phyloP scores from a whole-genome alignment of 441 rosid species.

The Biscutella auriculata region DNA sequence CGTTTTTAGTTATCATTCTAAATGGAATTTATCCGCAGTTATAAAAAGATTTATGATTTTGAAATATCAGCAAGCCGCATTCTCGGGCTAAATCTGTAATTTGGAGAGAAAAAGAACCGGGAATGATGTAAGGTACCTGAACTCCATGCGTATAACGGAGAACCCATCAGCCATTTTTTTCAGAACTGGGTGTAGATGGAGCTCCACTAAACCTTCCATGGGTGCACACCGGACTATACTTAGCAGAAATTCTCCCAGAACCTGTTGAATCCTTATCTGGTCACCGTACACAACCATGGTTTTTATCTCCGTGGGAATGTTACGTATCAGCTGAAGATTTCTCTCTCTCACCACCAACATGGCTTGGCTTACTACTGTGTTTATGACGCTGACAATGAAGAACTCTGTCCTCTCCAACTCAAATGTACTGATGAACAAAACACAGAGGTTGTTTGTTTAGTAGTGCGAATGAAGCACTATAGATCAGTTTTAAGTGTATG shows the following conservation, averaged over 20 bases:
- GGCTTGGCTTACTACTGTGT: slow-evolving; percentile 86
- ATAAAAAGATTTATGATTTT: too few species aligned
- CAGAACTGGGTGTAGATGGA: slow-evolving; percentile 46
- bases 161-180: slow-evolving; percentile 49
- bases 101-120: too few species aligned
- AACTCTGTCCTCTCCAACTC: slow-evolving; percentile 69
- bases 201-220: slow-evolving; percentile 63
- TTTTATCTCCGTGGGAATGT: slow-evolving; percentile 76
- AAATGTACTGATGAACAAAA: slow-evolving; percentile 59
- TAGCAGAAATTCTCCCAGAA: slow-evolving; percentile 65
- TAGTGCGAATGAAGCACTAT: too few species aligned
- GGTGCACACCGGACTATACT: slow-evolving; percentile 66
- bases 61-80: too few species aligned
- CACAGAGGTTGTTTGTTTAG: too few species aligned
- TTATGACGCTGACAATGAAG: slow-evolving; percentile 58
- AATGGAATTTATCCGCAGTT: too few species aligned
- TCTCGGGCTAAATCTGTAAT: too few species aligned
- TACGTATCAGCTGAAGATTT: slow-evolving; percentile 61
- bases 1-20: too few species aligned
- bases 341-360: slow-evolving; percentile 58
- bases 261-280: slow-evolving; percentile 71
- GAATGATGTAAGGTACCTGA: too few species aligned
- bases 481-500: too few species aligned
- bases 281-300: slow-evolving; percentile 69
- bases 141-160: slow-evolving; percentile 47